These are phyloP conservation scores for Albizia julibrissin DNA, from an alignment of 306 rosid genomes.

Conservation along the genomic window DNA sequence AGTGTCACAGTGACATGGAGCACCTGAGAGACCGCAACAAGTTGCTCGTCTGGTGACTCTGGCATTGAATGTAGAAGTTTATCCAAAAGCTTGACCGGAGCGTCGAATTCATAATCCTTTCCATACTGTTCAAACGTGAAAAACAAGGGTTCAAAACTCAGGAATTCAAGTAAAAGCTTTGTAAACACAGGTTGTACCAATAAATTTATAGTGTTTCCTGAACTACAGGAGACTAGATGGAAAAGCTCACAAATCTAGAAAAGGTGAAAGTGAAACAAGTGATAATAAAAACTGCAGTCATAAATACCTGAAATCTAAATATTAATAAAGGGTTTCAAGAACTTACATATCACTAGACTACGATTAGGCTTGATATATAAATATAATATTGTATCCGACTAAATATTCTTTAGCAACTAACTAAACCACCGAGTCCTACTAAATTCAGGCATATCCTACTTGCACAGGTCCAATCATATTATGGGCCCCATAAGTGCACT, in stretches of 20 bases:
- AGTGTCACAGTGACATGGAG: constrained; percentile 19
- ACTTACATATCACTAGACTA: neutral
- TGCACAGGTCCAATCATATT: neutral
- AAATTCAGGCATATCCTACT: neutral
- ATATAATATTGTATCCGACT: neutral
- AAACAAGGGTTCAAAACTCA: constrained; percentile 26
- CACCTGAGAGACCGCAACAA: constrained; percentile 95
- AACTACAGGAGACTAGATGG: neutral
- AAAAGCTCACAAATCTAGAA: constrained; percentile 1
- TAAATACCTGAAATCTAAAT: constrained; percentile 1
- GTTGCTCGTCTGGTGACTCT: constrained; percentile 85
- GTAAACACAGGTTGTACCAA: constrained; percentile 18
- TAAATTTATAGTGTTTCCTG: neutral
- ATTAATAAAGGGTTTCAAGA: neutral
- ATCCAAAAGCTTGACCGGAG: constrained; percentile 95
- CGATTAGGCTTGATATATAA: neutral
- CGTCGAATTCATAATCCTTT: constrained; percentile 88
- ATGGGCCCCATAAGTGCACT: constrained; percentile 2
- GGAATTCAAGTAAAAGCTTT: constrained; percentile 24
- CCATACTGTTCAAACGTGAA: constrained; percentile 65
- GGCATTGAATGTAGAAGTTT: constrained; percentile 83
- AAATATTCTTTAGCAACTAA: constrained; percentile 3
- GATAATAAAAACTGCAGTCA: constrained; percentile 8
- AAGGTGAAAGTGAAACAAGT: constrained; percentile 18
- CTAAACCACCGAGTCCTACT: constrained; percentile 20